Conservation (phyloP, 2,329 filamentous ascomycete genomes). For the Aspergillaceae sp. region DNA sequence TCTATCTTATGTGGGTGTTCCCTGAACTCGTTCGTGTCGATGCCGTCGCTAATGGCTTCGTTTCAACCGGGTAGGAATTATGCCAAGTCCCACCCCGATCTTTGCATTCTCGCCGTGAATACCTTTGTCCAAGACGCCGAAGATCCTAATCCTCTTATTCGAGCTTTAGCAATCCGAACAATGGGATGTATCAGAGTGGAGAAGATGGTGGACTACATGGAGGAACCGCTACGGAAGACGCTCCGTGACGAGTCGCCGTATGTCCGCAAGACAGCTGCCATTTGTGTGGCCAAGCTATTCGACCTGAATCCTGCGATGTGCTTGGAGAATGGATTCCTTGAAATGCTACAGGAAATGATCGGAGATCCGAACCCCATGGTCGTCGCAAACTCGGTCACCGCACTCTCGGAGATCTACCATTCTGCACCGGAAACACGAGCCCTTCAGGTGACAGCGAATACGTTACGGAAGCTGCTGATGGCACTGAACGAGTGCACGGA, state of each 20-base stretch:
- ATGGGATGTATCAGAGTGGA: slow-evolving; percentile 98
- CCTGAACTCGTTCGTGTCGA: background rate
- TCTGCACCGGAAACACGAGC: slow-evolving; percentile 84
- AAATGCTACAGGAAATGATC: slow-evolving; percentile 89
- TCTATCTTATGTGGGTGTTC: slow-evolving; percentile 77
- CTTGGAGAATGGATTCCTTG: slow-evolving; percentile 92
- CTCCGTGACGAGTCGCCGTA: slow-evolving; percentile 95
- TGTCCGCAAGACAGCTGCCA: slow-evolving; percentile 93
- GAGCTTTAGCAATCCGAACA: slow-evolving; percentile 89
- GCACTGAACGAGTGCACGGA: slow-evolving; percentile 97
- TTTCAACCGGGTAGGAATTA: slow-evolving; percentile 65
- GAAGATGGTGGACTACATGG: slow-evolving; percentile 99
- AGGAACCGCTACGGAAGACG: slow-evolving; percentile 92
- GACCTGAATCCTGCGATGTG: slow-evolving; percentile 89
- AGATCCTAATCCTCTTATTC: slow-evolving; percentile 91
- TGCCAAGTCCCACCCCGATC: slow-evolving; percentile 95
- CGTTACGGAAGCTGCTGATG: slow-evolving; percentile 90
- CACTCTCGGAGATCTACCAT: slow-evolving; percentile 83
- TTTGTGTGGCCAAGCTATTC: slow-evolving; percentile 96
- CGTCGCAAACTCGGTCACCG: slow-evolving; percentile 92
- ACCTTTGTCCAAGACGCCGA: slow-evolving; percentile 99
- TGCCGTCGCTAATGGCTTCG: slow-evolving; percentile 11
- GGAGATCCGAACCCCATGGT: slow-evolving; percentile 99
- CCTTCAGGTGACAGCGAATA: slow-evolving; percentile 69
- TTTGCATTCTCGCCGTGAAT: slow-evolving; percentile 97